These are phyloP conservation scores for Rheum nobile DNA, from an alignment of 148 eudicot species.

Conservation along the genomic window DNA sequence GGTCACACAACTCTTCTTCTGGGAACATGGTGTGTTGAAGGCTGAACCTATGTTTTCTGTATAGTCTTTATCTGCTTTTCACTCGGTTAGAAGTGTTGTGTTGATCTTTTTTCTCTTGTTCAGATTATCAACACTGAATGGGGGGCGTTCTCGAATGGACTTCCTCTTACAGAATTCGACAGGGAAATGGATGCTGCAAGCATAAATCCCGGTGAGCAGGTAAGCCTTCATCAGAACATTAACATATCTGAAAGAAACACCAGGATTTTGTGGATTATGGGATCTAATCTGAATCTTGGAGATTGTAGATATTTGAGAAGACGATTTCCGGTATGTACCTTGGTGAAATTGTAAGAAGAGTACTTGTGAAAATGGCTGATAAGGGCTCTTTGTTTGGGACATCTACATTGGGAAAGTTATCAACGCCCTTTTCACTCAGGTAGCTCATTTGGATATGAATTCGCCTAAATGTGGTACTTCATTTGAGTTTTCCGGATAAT, in stretches of 20 bases:
- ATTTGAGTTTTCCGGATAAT: not conserved
- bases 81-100: not conserved
- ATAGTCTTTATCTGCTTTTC: not conserved
- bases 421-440: constrained; percentile 56
- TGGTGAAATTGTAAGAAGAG: constrained; percentile 68
- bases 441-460: constrained; percentile 7
- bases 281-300: not conserved
- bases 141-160: constrained; percentile 73
- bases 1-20: constrained; percentile 17
- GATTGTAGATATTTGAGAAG: constrained; percentile 64
- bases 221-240: not conserved
- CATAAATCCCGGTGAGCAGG: constrained; percentile 41
- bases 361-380: constrained; percentile 55
- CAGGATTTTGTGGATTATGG: not conserved
- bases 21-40: constrained; percentile 34
- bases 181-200: constrained; percentile 67
- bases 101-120: not conserved
- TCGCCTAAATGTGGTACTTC: not conserved
- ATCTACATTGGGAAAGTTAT: constrained; percentile 32
- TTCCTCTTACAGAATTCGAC: constrained; percentile 66
- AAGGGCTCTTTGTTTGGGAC: constrained; percentile 49
- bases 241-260: not conserved
- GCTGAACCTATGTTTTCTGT: not conserved
- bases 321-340: constrained; percentile 79
- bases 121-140: constrained; percentile 75